Evolutionary conservation across 2,329 filamentous ascomycete species (phyloP), one percentile per base, ranked within the genome.

Genomic region (Alternaria longipes): DNA sequence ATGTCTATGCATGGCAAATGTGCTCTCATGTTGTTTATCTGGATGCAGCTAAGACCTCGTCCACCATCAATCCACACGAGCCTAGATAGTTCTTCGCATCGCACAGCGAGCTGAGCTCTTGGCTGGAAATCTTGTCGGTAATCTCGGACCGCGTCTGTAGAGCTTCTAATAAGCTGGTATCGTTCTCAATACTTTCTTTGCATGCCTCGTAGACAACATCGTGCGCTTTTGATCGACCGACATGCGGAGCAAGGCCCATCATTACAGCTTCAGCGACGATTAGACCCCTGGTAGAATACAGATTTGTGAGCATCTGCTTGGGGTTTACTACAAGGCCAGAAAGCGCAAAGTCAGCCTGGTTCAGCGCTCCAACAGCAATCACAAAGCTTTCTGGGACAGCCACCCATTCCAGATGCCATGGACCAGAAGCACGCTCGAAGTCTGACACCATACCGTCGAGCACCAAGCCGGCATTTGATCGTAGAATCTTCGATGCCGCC

Each of bases 251-350:
- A 51, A 87, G 77, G 1, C 80, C 82, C 86, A 87, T 87, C 85
- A 87, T 87, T n/a, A 87, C 84, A 2, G 85, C 84, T 74, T 87
- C 86, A 0, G 81, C 85, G 12, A 87, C 85, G 64, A 87, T 87
- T 20, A 87, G 71, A 0, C 85, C 85, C 42, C 76, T 76, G 0
- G 84, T 86, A 1, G 82, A 85, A 46, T 81, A 77, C 1, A 87
- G 75, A 62, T 87, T 88, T 0, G 73, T 69, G 54, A 81, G 66
- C 84, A 87, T 86, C 14, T 80, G 74, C 51, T 81, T 78, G 0
- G 75, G 75, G 61, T 87, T 81, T 5, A 87, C 85, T 2, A 83
- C 81, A 0, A 87, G 77, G 0, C 84, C 85, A 0, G 79, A 77
- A 1, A 87, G 74, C 0, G 83, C 84, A 65, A 87, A 87, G 40